phyloP scores from a whole-genome alignment of 2,329 filamentous ascomycete genomes.

The Alternaria sp. region DNA sequence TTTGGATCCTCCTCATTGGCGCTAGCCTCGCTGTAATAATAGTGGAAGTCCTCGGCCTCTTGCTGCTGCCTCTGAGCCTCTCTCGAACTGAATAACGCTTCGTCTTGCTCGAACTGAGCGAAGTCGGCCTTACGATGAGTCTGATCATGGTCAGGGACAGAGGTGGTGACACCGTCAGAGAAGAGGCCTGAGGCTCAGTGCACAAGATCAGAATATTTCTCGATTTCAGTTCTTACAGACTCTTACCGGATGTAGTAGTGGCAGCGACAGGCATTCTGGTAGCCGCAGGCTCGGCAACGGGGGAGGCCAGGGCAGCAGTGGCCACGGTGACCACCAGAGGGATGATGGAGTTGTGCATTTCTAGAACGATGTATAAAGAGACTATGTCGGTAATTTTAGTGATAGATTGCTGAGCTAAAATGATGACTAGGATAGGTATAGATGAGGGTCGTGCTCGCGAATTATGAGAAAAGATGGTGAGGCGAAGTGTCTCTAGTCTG shows the following conservation, averaged over 20 bases:
- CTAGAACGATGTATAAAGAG: background rate
- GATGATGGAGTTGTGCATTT: background rate
- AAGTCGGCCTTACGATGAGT: too few species aligned
- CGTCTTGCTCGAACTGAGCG: too few species aligned
- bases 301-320: background rate
- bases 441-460: too few species aligned
- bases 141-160: background rate
- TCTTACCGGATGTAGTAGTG: background rate
- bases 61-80: too few species aligned
- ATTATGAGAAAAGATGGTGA: too few species aligned
- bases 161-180: background rate
- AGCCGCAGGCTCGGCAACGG: background rate
- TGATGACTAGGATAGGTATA: background rate
- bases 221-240: background rate
- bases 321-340: background rate
- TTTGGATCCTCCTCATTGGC: accelerated
- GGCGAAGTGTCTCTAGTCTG: too few species aligned
- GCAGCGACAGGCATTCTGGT: background rate
- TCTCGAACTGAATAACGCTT: too few species aligned
- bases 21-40: background rate
- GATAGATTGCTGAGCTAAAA: background rate
- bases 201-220: background rate
- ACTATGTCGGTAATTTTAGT: background rate
- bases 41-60: background rate
- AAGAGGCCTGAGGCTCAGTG: background rate